Conservation (phyloP, 176 grass and related monocot species). For the Hyparrhenia diplandra region DNA sequence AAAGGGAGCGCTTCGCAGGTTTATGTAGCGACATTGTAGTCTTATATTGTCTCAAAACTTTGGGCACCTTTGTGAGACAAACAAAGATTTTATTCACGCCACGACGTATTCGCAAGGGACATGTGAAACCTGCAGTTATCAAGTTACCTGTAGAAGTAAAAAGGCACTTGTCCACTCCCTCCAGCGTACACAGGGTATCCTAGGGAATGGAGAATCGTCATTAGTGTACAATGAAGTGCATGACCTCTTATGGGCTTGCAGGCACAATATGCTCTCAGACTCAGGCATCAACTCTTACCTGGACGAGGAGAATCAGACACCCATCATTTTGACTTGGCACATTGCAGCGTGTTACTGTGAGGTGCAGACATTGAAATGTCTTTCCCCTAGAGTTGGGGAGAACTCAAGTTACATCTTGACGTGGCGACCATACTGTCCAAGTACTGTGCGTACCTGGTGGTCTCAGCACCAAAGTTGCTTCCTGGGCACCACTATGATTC, state of each 20-base stretch:
- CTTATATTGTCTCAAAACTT: not conserved
- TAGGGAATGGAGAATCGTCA: not conserved
- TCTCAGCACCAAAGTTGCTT: not conserved
- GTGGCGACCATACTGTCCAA: not conserved
- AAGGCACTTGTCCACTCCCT: not conserved
- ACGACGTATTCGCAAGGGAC: not conserved
- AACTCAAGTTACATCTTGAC: not conserved
- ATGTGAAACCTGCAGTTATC: not conserved
- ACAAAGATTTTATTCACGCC: not conserved
- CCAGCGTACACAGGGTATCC: not conserved
- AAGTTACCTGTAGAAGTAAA: not conserved
- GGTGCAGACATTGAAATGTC: not conserved
- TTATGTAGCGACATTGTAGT: not conserved
- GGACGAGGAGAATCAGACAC: not conserved
- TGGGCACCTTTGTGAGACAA: not conserved
- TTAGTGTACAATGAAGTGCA: not conserved
- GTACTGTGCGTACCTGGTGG: conserved; percentile 7
- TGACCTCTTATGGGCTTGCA: not conserved
- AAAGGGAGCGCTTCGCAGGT: not conserved
- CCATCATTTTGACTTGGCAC: conserved; percentile 1
- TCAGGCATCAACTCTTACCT: not conserved
- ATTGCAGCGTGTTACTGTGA: conserved; percentile 15
- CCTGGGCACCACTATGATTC: conserved; percentile 2
- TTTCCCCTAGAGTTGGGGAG: not conserved
- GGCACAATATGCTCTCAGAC: not conserved